Percentiles rank a stretch among this genome's conserved stretches.
These are phyloP conservation scores for Viola pubescens DNA, from an alignment of 441 rosid species.

Conservation along the genomic window DNA sequence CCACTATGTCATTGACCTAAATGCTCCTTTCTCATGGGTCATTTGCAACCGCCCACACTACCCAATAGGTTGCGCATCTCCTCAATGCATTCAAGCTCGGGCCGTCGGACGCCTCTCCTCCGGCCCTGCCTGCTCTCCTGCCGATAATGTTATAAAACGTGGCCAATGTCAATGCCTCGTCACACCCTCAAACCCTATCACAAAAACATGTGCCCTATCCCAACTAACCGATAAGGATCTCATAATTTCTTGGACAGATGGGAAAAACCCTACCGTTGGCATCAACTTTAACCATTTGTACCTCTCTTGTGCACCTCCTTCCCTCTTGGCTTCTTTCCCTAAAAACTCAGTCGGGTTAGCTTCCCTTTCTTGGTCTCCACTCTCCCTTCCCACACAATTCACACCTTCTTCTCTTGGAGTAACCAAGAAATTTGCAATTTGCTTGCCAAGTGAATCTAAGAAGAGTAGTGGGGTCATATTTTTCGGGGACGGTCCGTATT, in stretches of 20 bases:
- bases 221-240: slow-evolving; percentile 16
- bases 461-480: slow-evolving; percentile 3
- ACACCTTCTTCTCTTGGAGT: slow-evolving; percentile 11
- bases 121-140: slow-evolving; percentile 1
- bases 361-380: slow-evolving; percentile 28
- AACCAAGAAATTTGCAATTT: slow-evolving; percentile 24
- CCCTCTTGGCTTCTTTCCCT: slow-evolving; percentile 26
- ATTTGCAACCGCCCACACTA: slow-evolving; percentile 3
- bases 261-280: slow-evolving; percentile 10
- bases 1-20: slow-evolving; percentile 18
- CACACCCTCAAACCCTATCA: slow-evolving; percentile 25
- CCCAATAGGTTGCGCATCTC: slow-evolving; percentile 13
- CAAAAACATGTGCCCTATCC: slow-evolving; percentile 16
- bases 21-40: slow-evolving; percentile 14
- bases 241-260: slow-evolving; percentile 18
- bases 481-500: slow-evolving; percentile 5
- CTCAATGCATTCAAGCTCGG: slow-evolving; percentile 16
- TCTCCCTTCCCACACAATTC: slow-evolving; percentile 21
- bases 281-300: slow-evolving; percentile 8
- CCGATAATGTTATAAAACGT: slow-evolving; percentile 9
- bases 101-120: slow-evolving; percentile 6
- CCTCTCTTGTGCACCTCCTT: slow-evolving; percentile 23
- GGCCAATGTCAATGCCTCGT: slow-evolving; percentile 24
- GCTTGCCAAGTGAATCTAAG: slow-evolving; percentile 7
- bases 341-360: slow-evolving; percentile 24